Evolutionary conservation across 306 rosid species (phyloP).

Genomic region (Sechiopsis laciniata): DNA sequence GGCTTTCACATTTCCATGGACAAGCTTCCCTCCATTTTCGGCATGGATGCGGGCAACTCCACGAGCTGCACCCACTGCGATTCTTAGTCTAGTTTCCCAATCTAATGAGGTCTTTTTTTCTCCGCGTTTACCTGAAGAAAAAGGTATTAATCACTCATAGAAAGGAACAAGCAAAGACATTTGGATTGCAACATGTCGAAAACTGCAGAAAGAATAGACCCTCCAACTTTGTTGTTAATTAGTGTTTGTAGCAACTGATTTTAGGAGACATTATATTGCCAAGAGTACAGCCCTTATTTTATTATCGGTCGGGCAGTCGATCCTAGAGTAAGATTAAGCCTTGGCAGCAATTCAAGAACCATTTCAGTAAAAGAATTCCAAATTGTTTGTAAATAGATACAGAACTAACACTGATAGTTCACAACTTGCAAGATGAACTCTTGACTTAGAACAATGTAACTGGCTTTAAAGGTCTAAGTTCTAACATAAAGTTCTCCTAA

Average conservation of each 20-base stretch:
- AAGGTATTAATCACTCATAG: not conserved
- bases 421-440: not conserved
- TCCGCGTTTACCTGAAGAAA: slow-evolving; percentile 66
- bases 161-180: not conserved
- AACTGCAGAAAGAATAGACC: not conserved
- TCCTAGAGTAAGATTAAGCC: not conserved
- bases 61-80: slow-evolving; percentile 78
- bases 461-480: not conserved
- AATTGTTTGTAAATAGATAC: not conserved
- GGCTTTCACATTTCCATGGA: slow-evolving; percentile 75
- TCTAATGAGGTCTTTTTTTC: slow-evolving; percentile 61
- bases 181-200: not conserved
- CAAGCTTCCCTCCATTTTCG: slow-evolving; percentile 66
- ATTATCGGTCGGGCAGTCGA: not conserved
- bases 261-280: not conserved
- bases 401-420: not conserved
- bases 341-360: not conserved
- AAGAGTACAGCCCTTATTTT: not conserved
- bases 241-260: not conserved
- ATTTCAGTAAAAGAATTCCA: slow-evolving; percentile 5
- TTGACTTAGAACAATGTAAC: not conserved
- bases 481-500: not conserved
- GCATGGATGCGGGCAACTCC: slow-evolving; percentile 67
- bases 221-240: slow-evolving; percentile 1
- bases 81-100: slow-evolving; percentile 66